Conservation (phyloP, 176 grass and related monocot genomes). For the Carex cristatella region DNA sequence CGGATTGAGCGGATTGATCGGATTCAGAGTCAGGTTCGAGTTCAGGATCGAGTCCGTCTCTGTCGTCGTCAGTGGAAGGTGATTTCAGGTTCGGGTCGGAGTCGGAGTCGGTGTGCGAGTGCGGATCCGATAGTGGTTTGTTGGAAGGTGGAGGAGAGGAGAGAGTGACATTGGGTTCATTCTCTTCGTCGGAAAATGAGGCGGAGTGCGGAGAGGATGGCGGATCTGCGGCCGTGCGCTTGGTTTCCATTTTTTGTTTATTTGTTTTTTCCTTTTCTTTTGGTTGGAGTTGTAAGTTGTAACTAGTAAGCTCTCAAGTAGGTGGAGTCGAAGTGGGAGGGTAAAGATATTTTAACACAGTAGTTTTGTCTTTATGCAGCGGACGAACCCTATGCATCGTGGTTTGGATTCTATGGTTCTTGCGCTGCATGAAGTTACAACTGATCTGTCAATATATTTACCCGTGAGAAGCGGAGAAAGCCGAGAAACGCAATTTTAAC, state of each 20-base stretch:
- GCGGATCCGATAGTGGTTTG: neutral
- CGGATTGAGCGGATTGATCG: slow-evolving; percentile 8
- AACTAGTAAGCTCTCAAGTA: neutral
- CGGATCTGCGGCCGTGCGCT: neutral
- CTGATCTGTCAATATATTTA: too few species aligned
- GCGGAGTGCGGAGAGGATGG: neutral
- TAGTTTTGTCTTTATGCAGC: too few species aligned
- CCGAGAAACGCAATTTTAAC: neutral
- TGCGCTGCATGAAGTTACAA: too few species aligned
- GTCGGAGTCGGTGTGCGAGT: neutral
- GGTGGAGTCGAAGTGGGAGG: too few species aligned
- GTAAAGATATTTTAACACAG: too few species aligned
- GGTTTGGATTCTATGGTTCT: too few species aligned
- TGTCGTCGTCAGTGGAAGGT: neutral
- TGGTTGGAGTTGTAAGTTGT: neutral
- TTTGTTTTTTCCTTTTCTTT: neutral
- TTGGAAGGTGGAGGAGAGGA: neutral
- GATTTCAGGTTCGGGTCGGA: neutral
- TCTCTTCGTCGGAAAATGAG: slow-evolving; percentile 10
- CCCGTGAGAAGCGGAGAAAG: neutral
- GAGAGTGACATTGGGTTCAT: neutral
- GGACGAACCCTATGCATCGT: too few species aligned
- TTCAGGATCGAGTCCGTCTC: neutral
- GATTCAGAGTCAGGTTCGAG: neutral
- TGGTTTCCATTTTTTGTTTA: neutral